Conservation (phyloP, 129 eudicot genomes). For the Calendula officinalis region DNA sequence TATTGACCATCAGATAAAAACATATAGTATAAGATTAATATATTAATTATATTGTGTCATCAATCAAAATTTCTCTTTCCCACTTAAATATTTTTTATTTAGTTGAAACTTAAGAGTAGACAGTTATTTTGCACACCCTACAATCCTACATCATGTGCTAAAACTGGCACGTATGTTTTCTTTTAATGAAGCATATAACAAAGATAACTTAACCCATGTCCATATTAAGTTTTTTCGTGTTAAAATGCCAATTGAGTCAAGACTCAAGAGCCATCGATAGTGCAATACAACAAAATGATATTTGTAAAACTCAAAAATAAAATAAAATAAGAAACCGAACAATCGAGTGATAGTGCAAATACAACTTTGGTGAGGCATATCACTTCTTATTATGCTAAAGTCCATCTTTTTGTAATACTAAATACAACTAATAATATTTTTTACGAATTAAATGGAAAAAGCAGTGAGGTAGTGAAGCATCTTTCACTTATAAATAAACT, state of each 20-base stretch:
- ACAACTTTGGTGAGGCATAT: conserved; percentile 29
- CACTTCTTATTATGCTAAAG: conserved; percentile 4
- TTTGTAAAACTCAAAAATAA: background rate
- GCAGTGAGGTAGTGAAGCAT: background rate
- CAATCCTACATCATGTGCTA: background rate
- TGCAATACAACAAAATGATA: conserved; percentile 10
- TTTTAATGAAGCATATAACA: background rate
- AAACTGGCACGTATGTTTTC: background rate
- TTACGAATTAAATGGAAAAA: background rate
- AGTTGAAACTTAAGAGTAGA: no score
- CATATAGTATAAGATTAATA: no score
- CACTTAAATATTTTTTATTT: no score
- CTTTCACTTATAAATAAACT: background rate
- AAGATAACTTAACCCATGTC: background rate
- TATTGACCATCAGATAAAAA: no score
- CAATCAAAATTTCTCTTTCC: no score
- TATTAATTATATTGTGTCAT: no score
- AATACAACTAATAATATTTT: conserved; percentile 20
- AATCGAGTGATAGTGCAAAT: conserved; percentile 28
- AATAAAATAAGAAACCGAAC: conserved; percentile 19
- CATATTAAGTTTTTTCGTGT: background rate
- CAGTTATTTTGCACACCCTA: conserved; percentile 16
- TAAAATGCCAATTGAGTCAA: background rate
- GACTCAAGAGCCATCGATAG: conserved; percentile 15
- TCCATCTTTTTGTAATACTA: conserved; percentile 16